Evolutionary conservation across 352 stramenopile genomes (phyloP).

Genomic region (Thraustochytrium striatum): DNA sequence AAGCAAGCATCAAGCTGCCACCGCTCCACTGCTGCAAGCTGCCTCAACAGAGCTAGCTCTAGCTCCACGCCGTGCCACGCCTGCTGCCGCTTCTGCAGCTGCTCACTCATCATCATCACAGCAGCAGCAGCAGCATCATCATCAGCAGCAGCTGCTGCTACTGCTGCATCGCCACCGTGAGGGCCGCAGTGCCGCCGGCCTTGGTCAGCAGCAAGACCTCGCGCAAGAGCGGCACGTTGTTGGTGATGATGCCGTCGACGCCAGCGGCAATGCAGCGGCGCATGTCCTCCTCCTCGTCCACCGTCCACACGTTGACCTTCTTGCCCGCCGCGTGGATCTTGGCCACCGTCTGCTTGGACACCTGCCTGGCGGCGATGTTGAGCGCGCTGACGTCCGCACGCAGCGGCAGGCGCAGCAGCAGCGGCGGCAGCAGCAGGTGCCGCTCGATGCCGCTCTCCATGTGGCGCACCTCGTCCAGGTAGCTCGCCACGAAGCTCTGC

Average conservation of each 20-base stretch:
- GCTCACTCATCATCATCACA: too few species aligned
- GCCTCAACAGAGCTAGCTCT: too few species aligned
- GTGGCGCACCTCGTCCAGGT: background rate
- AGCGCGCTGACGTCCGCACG: background rate
- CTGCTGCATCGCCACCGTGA: too few species aligned
- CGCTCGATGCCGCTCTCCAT: background rate
- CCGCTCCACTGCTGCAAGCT: too few species aligned
- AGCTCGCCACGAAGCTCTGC: constrained; percentile 9
- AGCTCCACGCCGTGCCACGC: too few species aligned
- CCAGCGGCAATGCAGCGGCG: background rate
- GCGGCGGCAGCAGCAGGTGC: constrained; percentile 1
- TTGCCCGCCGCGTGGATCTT: background rate
- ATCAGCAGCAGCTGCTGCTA: too few species aligned
- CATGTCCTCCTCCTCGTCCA: constrained; percentile 5
- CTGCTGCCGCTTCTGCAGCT: too few species aligned
- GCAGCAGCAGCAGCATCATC: too few species aligned
- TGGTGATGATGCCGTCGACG: constrained; percentile 11
- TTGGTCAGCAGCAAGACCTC: too few species aligned
- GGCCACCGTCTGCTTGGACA: background rate
- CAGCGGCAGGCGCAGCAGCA: background rate
- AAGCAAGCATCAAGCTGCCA: too few species aligned
- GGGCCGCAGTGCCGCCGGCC: too few species aligned
- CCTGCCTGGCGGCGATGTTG: background rate
- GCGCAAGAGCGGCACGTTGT: too few species aligned
- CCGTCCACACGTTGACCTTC: constrained; percentile 22